These are phyloP conservation scores for Lentinus tigrinus DNA, from an alignment of 768 basidiomycete species.

Conservation along the genomic window DNA sequence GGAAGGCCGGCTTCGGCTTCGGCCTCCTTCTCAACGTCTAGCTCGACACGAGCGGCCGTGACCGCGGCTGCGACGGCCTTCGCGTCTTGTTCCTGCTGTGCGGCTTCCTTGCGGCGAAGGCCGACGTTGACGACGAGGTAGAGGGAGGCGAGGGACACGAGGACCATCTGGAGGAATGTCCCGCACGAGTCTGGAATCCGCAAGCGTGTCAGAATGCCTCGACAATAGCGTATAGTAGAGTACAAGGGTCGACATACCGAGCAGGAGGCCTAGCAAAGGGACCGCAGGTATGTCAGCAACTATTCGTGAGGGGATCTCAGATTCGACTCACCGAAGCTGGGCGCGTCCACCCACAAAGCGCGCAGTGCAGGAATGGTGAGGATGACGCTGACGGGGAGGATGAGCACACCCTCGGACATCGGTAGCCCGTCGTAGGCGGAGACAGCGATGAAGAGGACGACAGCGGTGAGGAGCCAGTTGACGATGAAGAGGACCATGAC, in stretches of 20 bases:
- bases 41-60: background rate
- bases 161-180: constrained; percentile 21
- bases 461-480: constrained; percentile 22
- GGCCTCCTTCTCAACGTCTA: background rate
- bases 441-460: constrained; percentile 18
- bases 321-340: constrained; percentile 17
- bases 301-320: background rate
- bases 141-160: constrained; percentile 19
- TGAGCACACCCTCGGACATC: constrained; percentile 15
- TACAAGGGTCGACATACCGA: constrained; percentile 7
- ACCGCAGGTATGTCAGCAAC: background rate
- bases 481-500: constrained; percentile 18
- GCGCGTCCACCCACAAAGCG: constrained; percentile 18
- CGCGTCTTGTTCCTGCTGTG: background rate
- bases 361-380: constrained; percentile 22
- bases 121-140: constrained; percentile 19
- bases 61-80: background rate
- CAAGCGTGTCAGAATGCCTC: background rate
- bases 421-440: constrained; percentile 13
- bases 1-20: background rate
- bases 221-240: background rate
- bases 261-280: constrained; percentile 11
- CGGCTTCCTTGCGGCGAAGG: constrained; percentile 5
- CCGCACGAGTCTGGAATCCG: constrained; percentile 13
- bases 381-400: constrained; percentile 21